These are phyloP conservation scores for Penicillium paxilli DNA, from an alignment of 495 filamentous ascomycete species.

Conservation along the genomic window DNA sequence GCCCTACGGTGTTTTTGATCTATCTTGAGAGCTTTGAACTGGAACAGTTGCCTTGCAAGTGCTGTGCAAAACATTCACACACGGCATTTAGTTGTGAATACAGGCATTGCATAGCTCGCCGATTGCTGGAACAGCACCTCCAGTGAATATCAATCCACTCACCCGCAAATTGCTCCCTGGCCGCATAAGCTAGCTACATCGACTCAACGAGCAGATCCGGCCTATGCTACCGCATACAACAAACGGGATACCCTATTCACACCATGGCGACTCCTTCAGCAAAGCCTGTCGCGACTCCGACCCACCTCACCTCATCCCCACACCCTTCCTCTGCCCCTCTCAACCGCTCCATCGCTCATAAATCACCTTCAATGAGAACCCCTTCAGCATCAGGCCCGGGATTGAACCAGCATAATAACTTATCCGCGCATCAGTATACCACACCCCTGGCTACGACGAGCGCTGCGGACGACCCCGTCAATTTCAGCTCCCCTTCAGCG, in stretches of 20 bases:
- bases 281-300: conserved; percentile 47
- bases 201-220: not conserved
- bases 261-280: conserved; percentile 49
- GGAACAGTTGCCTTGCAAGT: conserved; percentile 1
- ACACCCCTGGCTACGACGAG: conserved; percentile 40
- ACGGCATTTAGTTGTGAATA: not conserved
- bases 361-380: conserved; percentile 45
- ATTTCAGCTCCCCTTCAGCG: conserved; percentile 48
- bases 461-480: conserved; percentile 41
- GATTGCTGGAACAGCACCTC: not conserved
- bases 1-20: not conserved
- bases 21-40: not conserved
- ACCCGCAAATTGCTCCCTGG: not conserved
- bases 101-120: not conserved
- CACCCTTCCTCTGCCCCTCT: conserved; percentile 41
- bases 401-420: conserved; percentile 25
- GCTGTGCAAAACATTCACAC: not conserved
- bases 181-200: not conserved
- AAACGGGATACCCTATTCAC: not conserved
- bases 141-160: not conserved
- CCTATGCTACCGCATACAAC: not conserved
- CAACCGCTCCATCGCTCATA: conserved; percentile 42
- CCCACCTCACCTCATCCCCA: conserved; percentile 47
- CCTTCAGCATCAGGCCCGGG: conserved; percentile 40
- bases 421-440: conserved; percentile 41